phyloP scores from a whole-genome alignment of 1,284 basidiomycete genomes.

The Ceratorhiza oryzae-sativae region DNA sequence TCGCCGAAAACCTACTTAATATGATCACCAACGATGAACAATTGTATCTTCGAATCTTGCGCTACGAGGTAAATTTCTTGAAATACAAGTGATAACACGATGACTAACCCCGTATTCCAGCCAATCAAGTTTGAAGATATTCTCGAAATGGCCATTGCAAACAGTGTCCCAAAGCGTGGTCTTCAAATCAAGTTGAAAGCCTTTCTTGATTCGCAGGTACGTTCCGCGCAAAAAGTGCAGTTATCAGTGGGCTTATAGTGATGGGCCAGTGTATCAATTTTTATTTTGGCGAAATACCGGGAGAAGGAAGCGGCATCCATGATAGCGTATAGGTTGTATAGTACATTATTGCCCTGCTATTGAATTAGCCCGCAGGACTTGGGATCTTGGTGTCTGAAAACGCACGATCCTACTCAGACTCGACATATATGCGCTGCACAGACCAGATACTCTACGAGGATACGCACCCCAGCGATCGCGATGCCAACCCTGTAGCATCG shows the following conservation, averaged over 20 bases:
- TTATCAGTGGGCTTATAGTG: not conserved
- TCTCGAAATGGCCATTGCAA: conserved; percentile 50
- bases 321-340: not conserved
- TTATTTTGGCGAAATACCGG: conserved; percentile 26
- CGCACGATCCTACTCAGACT: too few species aligned
- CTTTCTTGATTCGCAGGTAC: conserved; percentile 67
- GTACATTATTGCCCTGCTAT: not conserved
- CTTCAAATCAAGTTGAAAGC: conserved; percentile 56
- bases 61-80: conserved; percentile 62
- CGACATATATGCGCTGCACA: too few species aligned
- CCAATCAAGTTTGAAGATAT: conserved; percentile 68
- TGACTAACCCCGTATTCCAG: conserved; percentile 49
- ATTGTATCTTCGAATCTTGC: conserved; percentile 63
- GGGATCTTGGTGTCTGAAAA: too few species aligned
- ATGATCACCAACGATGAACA: conserved; percentile 57
- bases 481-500: too few species aligned
- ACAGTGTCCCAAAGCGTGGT: conserved; percentile 50
- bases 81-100: not conserved
- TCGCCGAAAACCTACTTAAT: conserved; percentile 54
- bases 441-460: too few species aligned
- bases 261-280: conserved; percentile 42
- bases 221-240: conserved; percentile 9
- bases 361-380: too few species aligned
- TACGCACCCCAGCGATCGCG: too few species aligned
- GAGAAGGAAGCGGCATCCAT: conserved; percentile 10